Conservation (phyloP, 1,139 yeast species). For the Debaryomyces psychrophilus region DNA sequence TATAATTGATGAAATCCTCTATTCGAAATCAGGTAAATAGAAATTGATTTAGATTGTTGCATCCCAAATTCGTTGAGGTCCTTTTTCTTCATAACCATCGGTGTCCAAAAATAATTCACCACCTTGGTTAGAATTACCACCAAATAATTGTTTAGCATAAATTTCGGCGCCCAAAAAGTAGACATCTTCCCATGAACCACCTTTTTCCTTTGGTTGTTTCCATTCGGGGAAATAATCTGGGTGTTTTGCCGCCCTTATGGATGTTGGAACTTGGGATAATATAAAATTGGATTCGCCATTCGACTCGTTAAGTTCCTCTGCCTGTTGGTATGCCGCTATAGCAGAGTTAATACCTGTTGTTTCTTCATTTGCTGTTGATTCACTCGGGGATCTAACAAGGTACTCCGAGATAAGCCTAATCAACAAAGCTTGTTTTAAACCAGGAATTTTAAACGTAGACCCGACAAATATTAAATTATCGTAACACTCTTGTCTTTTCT, state of each 20-base stretch:
- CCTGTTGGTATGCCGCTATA: constrained; percentile 48
- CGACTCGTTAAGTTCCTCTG: constrained; percentile 34
- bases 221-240: constrained; percentile 96
- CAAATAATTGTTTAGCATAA: constrained; percentile 81
- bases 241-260: constrained; percentile 66
- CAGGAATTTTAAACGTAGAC: constrained; percentile 70
- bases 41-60: constrained; percentile 30
- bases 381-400: constrained; percentile 42
- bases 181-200: constrained; percentile 68
- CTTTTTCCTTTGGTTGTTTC: constrained; percentile 68
- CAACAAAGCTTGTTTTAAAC: constrained; percentile 73
- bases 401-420: constrained; percentile 62
- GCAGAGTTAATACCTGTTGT: constrained; percentile 41
- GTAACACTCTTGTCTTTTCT: constrained; percentile 81
- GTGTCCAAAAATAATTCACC: constrained; percentile 72
- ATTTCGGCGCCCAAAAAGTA: constrained; percentile 88
- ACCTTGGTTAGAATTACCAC: constrained; percentile 57
- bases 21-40: background rate
- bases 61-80: constrained; percentile 72
- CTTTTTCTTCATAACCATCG: constrained; percentile 75
- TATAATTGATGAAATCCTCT: background rate
- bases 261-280: constrained; percentile 72
- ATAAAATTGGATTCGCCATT: constrained; percentile 29
- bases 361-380: constrained; percentile 31
- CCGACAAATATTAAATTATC: constrained; percentile 84